Evolutionary conservation across 345 rosid genomes (phyloP).

Genomic region (Lumnitzera littorea): DNA sequence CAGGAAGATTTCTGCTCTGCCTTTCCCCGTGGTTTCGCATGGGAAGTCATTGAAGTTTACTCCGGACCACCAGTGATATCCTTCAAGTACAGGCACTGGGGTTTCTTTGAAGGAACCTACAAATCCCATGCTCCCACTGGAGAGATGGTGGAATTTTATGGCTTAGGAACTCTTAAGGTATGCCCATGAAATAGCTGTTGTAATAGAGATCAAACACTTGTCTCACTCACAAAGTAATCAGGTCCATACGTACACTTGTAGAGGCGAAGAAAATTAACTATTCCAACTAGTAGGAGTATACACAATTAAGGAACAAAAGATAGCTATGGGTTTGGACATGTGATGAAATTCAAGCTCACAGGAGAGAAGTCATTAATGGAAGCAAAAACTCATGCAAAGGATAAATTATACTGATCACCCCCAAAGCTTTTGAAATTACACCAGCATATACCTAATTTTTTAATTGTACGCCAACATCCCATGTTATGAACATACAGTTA

Average conservation of each 20-base stretch:
- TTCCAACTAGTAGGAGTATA: too few species aligned
- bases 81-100: constrained; percentile 89
- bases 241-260: background rate
- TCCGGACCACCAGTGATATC: constrained; percentile 72
- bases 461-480: too few species aligned
- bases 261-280: too few species aligned
- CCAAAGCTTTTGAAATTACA: too few species aligned
- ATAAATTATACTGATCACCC: too few species aligned
- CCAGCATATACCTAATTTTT: too few species aligned
- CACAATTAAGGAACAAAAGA: too few species aligned
- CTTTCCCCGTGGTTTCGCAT: constrained; percentile 81
- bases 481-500: too few species aligned
- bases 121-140: constrained; percentile 71
- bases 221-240: background rate
- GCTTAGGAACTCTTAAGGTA: constrained; percentile 66
- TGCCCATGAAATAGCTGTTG: background rate
- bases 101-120: constrained; percentile 69
- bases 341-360: too few species aligned
- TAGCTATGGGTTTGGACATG: too few species aligned
- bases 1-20: constrained; percentile 57
- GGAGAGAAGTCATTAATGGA: too few species aligned
- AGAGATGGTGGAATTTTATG: constrained; percentile 50
- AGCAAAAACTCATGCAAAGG: too few species aligned
- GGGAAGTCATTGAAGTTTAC: constrained; percentile 60
- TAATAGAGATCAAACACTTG: background rate